Percentiles rank a stretch among this genome's conserved stretches.
phyloP scores from a whole-genome alignment of 2,329 filamentous ascomycete genomes.

The Cladophialophora psammophila region DNA sequence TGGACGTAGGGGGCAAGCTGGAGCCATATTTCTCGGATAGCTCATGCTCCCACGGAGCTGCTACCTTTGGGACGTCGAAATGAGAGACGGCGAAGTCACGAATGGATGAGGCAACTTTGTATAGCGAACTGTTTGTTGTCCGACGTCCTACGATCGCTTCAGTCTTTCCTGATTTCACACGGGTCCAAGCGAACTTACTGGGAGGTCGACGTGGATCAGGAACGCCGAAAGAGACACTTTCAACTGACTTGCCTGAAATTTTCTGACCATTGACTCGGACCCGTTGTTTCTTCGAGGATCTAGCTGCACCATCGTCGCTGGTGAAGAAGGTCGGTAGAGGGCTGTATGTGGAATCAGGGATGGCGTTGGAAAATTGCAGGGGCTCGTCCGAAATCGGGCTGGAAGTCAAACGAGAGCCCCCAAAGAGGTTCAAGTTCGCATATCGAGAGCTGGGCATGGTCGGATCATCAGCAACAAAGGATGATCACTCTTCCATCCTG shows the following conservation, averaged over 20 bases:
- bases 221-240: conserved; percentile 10
- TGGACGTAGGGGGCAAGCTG: conserved; percentile 16
- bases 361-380: conserved; percentile 24
- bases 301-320: conserved; percentile 12
- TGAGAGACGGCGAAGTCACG: conserved; percentile 30
- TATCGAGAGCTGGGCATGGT: conserved; percentile 23
- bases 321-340: neutral
- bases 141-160: conserved; percentile 13
- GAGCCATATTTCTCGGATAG: conserved; percentile 31
- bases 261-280: neutral
- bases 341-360: conserved; percentile 10
- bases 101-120: conserved; percentile 24
- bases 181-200: conserved; percentile 12
- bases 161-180: neutral
- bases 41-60: conserved; percentile 34
- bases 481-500: neutral
- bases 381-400: conserved; percentile 18
- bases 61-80: conserved; percentile 26
- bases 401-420: neutral
- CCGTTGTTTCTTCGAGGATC: conserved; percentile 3
- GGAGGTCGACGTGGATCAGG: conserved; percentile 18
- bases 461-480: neutral
- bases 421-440: conserved; percentile 25
- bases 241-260: neutral
- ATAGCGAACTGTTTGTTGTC: conserved; percentile 28